phyloP scores from a whole-genome alignment of 1,284 basidiomycete species.

The Papiliotrema terrestris region DNA sequence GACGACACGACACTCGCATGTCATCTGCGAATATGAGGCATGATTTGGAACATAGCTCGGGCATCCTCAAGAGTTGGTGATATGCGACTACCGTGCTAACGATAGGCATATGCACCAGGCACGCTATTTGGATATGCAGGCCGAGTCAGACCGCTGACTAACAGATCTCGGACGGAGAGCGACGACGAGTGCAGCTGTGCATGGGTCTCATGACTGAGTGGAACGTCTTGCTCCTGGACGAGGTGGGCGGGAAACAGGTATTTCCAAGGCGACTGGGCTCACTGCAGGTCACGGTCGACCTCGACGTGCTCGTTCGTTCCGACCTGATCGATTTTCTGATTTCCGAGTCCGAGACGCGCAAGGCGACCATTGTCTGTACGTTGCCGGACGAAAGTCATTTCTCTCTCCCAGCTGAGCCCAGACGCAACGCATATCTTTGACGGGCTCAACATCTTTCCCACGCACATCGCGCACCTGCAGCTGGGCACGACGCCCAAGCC shows the following conservation, averaged over 20 bases:
- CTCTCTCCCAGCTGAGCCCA: constrained; percentile 32
- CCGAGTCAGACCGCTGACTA: background rate
- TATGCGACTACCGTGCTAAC: background rate
- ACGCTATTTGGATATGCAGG: constrained; percentile 59
- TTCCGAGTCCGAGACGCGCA: constrained; percentile 72
- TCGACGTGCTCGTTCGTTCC: constrained; percentile 94
- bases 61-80: too few species aligned
- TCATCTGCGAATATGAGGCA: too few species aligned
- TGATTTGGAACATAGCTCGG: too few species aligned
- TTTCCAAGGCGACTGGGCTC: background rate
- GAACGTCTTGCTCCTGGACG: constrained; percentile 90
- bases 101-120: constrained; percentile 51
- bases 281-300: constrained; percentile 84
- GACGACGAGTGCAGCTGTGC: constrained; percentile 87
- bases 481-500: constrained; percentile 63
- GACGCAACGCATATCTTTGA: constrained; percentile 97
- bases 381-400: constrained; percentile 10
- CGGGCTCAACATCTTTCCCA: constrained; percentile 79
- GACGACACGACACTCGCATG: too few species aligned
- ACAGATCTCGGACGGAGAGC: constrained; percentile 89
- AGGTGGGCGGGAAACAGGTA: constrained; percentile 52
- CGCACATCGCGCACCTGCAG: constrained; percentile 83
- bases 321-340: constrained; percentile 86
- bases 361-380: constrained; percentile 86
- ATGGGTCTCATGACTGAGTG: constrained; percentile 96